Conservation (phyloP, 805 yeast species). For the Candida ulmi region DNA sequence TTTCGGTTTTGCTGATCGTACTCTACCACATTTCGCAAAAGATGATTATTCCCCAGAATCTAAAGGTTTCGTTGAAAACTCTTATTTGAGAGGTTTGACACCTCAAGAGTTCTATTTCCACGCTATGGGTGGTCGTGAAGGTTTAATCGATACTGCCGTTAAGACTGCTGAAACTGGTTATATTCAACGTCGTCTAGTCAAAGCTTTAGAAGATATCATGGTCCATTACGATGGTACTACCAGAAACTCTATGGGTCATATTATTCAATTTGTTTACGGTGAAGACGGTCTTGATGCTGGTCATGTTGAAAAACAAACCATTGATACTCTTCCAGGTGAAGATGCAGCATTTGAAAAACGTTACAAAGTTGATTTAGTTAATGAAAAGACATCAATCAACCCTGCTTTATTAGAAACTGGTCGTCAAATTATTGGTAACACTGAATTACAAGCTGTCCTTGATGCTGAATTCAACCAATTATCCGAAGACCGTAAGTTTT, state of each 20-base stretch:
- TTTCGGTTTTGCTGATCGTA: conserved; percentile 93
- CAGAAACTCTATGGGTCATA: conserved; percentile 94
- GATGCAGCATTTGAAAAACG: conserved; percentile 76
- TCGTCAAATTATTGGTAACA: conserved; percentile 84
- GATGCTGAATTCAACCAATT: conserved; percentile 85
- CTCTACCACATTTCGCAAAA: conserved; percentile 95
- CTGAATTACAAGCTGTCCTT: conserved; percentile 70
- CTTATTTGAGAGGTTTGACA: conserved; percentile 93
- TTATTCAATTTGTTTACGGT: conserved; percentile 94
- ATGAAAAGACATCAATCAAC: conserved; percentile 52
- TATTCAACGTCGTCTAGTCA: conserved; percentile 95
- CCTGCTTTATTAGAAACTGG: conserved; percentile 84
- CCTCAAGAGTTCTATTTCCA: conserved; percentile 99
- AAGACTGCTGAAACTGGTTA: conserved; percentile 99
- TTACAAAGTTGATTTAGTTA: conserved; percentile 83
- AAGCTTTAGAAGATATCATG: conserved; percentile 95
- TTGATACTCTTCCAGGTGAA: conserved; percentile 94
- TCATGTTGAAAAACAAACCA: conserved; percentile 92
- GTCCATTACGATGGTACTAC: conserved; percentile 98
- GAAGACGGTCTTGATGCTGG: conserved; percentile 99
- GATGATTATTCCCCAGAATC: conserved; percentile 99
- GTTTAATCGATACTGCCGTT: conserved; percentile 98
- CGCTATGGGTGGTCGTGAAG: conserved; percentile 99
- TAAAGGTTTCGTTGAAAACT: conserved; percentile 95
- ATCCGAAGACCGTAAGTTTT: conserved; percentile 64